Base-by-base conservation (phyloP, 164 flowering plant species). In the Kingdonia uniflora region DNA sequence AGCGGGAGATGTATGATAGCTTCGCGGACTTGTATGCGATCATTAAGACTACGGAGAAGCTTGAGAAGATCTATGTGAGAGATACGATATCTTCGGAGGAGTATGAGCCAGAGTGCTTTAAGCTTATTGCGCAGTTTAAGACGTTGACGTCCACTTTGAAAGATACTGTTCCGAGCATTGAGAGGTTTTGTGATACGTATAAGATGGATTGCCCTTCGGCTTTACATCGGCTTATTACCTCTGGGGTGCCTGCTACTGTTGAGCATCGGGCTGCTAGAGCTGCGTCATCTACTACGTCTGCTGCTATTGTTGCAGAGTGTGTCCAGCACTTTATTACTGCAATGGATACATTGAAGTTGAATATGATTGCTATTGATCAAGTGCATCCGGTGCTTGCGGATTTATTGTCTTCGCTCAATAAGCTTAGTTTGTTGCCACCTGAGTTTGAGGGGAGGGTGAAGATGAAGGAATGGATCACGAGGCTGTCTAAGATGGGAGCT, bases 141-240 rank as follows among this genome's bases (percentile, higher is more conserved):
- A 88, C 96, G 55, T 62, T 88, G 3, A 62, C 88, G 26, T 79
- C 90, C 7, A 71, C 86, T 0, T 71, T 85, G 50, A 80, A 74
- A 47, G 95, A 84, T 51, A 80, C 78, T 0, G 72, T 91, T 49
- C 98, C 96, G 0, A 79, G 77, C 65, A 60, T 92, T 17, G 96
- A 92, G 56, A 73, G 85, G 11, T 88, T 88, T 50, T 82, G 80
- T 2, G 95, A 85, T 6, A 85, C 95, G 4, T 85, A 88, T 63
- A 84, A 78, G 56, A 76, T 88, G 81, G 95, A 92, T 56, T 87
- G 96, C 72, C 88, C 87, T 1, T 83, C 95, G 1, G 97, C 92
- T 0, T 57, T 86, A 1, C 82, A 89, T 56, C 85, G 97, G 26
- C 78, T 92, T 1, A 70, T 86, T 20, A 60, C 65, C 2, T 79